A percentile compares a stretch with the other conserved stretches of the same genome.
phyloP scores from a whole-genome alignment of 331 rosid genomes.

The Acacia pycnantha region DNA sequence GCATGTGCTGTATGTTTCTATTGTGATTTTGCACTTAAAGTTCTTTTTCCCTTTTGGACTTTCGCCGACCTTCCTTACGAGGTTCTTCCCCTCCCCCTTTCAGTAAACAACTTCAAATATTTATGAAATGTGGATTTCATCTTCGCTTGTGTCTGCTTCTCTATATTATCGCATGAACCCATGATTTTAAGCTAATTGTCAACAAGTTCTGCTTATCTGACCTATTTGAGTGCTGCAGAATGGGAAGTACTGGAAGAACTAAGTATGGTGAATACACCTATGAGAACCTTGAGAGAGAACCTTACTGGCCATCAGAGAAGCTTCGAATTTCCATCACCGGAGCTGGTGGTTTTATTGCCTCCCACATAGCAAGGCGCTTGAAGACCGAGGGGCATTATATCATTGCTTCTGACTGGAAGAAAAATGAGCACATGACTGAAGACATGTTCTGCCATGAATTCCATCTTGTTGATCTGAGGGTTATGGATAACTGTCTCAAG shows the following conservation, averaged over 20 bases:
- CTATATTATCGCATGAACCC: neutral
- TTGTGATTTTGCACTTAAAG: neutral
- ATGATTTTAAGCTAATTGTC: neutral
- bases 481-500: constrained; percentile 94
- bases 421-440: constrained; percentile 95
- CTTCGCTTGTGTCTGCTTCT: neutral
- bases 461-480: constrained; percentile 95
- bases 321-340: constrained; percentile 92
- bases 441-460: constrained; percentile 98
- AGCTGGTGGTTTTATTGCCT: constrained; percentile 96
- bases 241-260: constrained; percentile 69
- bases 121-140: constrained; percentile 3
- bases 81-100: neutral
- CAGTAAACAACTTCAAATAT: neutral
- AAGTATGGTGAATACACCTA: constrained; percentile 79
- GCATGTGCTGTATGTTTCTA: neutral
- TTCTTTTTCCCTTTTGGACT: neutral
- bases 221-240: constrained; percentile 44
- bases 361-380: constrained; percentile 97
- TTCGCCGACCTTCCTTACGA: neutral
- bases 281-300: constrained; percentile 81
- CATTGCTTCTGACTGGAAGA: constrained; percentile 99
- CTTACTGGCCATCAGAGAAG: constrained; percentile 90
- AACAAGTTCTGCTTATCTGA: neutral
- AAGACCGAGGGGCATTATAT: constrained; percentile 93